phyloP scores from a whole-genome alignment of 257 asterid species.

The Eustoma russellianum region DNA sequence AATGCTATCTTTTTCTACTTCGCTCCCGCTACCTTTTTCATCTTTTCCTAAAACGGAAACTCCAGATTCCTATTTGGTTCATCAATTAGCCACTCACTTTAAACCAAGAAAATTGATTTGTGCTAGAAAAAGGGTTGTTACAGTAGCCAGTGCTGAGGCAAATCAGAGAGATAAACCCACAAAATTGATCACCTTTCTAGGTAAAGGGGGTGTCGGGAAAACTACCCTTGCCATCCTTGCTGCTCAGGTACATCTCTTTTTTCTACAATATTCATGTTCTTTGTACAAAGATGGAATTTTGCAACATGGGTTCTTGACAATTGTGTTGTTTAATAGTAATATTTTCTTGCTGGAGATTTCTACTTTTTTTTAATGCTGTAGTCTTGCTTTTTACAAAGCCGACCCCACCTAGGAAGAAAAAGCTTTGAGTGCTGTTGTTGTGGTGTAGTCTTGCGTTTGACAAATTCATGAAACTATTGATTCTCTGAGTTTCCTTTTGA shows the following conservation, averaged over 20 bases:
- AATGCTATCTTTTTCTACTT: slow-evolving; percentile 12
- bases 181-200: slow-evolving; percentile 70
- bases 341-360: neutral
- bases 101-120: slow-evolving; percentile 13
- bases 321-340: neutral
- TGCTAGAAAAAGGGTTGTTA: slow-evolving; percentile 21
- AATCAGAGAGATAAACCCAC: slow-evolving; percentile 34
- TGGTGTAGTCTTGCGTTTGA: too few relatives aligned
- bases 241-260: slow-evolving; percentile 59
- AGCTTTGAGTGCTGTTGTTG: too few relatives aligned
- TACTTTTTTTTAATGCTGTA: neutral
- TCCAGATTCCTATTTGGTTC: slow-evolving; percentile 19
- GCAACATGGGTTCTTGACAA: neutral
- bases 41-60: neutral
- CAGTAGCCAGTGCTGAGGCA: slow-evolving; percentile 33
- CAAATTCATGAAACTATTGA: too few relatives aligned
- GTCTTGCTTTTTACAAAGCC: too few relatives aligned
- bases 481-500: too few relatives aligned
- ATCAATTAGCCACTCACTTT: slow-evolving; percentile 6
- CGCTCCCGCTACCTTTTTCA: slow-evolving; percentile 1
- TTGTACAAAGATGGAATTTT: neutral
- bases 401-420: too few relatives aligned
- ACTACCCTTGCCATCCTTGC: slow-evolving; percentile 87
- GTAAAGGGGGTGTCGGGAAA: slow-evolving; percentile 97
- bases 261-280: neutral